Base-by-base conservation (phyloP, 192 early-diverging fungal species). In the Entomortierella parvispora region DNA sequence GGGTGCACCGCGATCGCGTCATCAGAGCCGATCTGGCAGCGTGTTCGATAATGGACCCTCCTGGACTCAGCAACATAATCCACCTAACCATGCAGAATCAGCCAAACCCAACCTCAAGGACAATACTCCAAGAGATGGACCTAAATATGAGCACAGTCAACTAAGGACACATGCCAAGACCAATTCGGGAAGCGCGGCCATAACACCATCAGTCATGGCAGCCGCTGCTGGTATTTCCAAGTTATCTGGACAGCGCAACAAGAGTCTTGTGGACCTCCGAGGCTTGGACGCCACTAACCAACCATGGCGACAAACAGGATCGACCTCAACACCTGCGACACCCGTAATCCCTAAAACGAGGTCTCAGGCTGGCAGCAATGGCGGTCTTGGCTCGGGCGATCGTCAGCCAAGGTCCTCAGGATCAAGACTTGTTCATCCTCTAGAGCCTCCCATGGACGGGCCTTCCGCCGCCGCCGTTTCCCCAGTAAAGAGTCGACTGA, bases 221-320 rank as follows among this genome's bases (percentile, higher is more conserved):
- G 37, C 37, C 29, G 18, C 26, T 32, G 6, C 22, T 22, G 22
- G 47, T n/a, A 31, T 2, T 1, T 77, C 66, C 9, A 14, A 47
- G 28, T 61, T 77, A 17, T 51, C 65, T 32, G 48, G 74, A 3
- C 74, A 77, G 29, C 74, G 74, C 26, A 77, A 77, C 40, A 77
- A 68, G 60, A 77, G 74, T 58, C 55, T 77, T 18, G 45, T 68
- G 5, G 74, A 77, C n/a, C 40, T 77, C 11, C 59, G 65, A 9
- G 65, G 32, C 9, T 25, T 63, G n/a, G 65, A 68, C 46, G 60
- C 55, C 5, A 68, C 64, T 12, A 68, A 50, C 14, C 74, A 64
- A 10, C 49, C 74, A 8, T 77, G 74, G 74, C 74, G 74, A 12
- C 74, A 77, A 34, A 33, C 58, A 14, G 32, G 3, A 1, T 17